phyloP scores from a whole-genome alignment of 208 protist species.

The Kentomonas sorsogonicus region DNA sequence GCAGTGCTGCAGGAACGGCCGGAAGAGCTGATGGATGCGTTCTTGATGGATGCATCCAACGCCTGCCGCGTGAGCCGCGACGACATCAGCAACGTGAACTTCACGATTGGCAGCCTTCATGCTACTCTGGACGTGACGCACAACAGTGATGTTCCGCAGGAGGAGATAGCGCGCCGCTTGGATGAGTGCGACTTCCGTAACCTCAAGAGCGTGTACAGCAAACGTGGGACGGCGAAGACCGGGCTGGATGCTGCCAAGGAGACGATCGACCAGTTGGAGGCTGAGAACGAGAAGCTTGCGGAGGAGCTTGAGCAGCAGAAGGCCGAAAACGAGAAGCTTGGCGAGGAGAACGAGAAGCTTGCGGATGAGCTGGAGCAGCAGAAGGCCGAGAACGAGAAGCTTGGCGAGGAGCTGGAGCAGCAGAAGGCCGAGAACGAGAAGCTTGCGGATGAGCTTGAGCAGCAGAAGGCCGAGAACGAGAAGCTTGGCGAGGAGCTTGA shows the following conservation, averaged over 20 bases:
- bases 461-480: background rate
- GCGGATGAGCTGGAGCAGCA: conserved; percentile 5
- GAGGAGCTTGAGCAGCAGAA: too few relatives aligned
- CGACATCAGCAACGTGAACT: background rate
- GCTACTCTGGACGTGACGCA: too few relatives aligned
- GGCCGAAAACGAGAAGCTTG: too few relatives aligned
- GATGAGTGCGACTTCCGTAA: too few relatives aligned
- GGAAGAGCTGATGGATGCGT: background rate
- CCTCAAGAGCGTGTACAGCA: too few relatives aligned
- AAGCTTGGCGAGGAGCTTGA: conserved; percentile 6
- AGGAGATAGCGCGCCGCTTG: too few relatives aligned
- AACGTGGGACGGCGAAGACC: too few relatives aligned
- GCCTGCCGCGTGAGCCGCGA: background rate
- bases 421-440: conserved; percentile 2
- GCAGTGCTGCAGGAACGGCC: conserved; percentile 6
- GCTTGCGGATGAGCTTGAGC: background rate
- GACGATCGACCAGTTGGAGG: too few relatives aligned
- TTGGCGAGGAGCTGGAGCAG: background rate
- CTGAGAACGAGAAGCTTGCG: too few relatives aligned
- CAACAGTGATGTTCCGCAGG: too few relatives aligned
- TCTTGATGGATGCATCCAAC: conserved; percentile 3
- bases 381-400: background rate
- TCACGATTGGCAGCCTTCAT: background rate
- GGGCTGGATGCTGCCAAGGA: too few relatives aligned
- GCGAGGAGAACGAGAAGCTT: conserved; percentile 5